A percentile compares a stretch with the other conserved stretches of the same genome.
Conservation (phyloP, 345 rosid species). For the Tarenaya hassleriana region DNA sequence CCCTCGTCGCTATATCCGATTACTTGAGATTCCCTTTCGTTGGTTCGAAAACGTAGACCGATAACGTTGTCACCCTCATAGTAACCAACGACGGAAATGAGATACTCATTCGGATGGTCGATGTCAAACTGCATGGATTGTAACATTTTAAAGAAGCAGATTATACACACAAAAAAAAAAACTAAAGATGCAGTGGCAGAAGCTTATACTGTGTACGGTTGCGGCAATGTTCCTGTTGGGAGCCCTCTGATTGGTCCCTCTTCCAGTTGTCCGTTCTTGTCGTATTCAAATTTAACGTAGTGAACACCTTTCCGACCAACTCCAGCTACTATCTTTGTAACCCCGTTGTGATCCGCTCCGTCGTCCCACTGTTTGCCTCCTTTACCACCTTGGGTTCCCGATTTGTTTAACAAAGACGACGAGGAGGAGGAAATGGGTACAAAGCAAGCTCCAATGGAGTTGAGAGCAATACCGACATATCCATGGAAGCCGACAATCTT, state of each 20-base stretch:
- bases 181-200: no score
- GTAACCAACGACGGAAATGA: slow-evolving; percentile 9
- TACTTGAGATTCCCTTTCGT: neutral
- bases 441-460: slow-evolving; percentile 8
- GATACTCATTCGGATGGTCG: slow-evolving; percentile 2
- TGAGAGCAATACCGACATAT: neutral
- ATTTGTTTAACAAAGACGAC: no score
- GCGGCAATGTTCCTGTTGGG: no score
- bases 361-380: neutral
- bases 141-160: no score
- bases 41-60: slow-evolving; percentile 18
- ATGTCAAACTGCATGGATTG: neutral
- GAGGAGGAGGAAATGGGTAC: neutral
- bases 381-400: neutral
- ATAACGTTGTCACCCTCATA: slow-evolving; percentile 4
- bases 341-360: neutral
- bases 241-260: no score
- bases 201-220: neutral
- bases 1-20: slow-evolving; percentile 8
- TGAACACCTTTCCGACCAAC: neutral
- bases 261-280: neutral
- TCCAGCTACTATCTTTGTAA: neutral
- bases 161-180: no score
- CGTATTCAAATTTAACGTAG: neutral
- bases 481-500: slow-evolving; percentile 19